phyloP scores from a whole-genome alignment of 2,329 filamentous ascomycete species.

The Fusarium chuoi region DNA sequence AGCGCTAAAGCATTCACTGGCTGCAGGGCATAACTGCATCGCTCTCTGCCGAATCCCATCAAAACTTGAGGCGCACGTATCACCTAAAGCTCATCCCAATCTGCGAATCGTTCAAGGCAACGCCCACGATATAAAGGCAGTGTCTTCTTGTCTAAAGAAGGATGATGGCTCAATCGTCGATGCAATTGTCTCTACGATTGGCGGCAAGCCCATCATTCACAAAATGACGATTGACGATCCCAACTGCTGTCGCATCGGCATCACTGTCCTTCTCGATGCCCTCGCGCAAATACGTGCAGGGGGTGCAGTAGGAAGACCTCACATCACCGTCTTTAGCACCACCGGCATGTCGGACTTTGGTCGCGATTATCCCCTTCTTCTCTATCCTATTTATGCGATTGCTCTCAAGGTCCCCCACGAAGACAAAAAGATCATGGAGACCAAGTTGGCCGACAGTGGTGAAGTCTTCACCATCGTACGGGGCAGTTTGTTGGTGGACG shows the following conservation, averaged over 20 bases:
- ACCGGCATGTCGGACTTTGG: conserved; percentile 53
- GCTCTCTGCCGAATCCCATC: conserved; percentile 62
- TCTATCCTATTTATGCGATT: conserved; percentile 56
- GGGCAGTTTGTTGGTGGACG: conserved; percentile 50
- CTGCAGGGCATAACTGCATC: conserved; percentile 57
- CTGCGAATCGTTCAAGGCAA: conserved; percentile 60
- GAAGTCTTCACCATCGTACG: conserved; percentile 54
- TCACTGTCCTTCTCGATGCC: conserved; percentile 54
- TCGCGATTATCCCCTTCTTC: conserved; percentile 55
- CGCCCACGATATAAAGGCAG: conserved; percentile 53
- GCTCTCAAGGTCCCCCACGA: conserved; percentile 55
- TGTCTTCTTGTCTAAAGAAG: conserved; percentile 51
- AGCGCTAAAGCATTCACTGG: conserved; percentile 57
- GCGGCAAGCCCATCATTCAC: conserved; percentile 48
- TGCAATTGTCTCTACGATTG: conserved; percentile 60
- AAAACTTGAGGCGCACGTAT: conserved; percentile 56
- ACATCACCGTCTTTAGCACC: conserved; percentile 50
- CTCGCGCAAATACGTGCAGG: conserved; percentile 46
- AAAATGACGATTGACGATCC: conserved; percentile 57
- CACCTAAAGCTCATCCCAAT: conserved; percentile 46
- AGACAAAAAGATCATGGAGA: conserved; percentile 62
- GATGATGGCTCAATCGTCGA: conserved; percentile 53
- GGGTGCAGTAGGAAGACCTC: conserved; percentile 46
- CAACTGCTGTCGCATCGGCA: conserved; percentile 59
- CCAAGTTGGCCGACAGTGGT: conserved; percentile 37